These are phyloP conservation scores for Ogataea nakhonphanomensis DNA, from an alignment of 805 yeast species.

Conservation along the genomic window DNA sequence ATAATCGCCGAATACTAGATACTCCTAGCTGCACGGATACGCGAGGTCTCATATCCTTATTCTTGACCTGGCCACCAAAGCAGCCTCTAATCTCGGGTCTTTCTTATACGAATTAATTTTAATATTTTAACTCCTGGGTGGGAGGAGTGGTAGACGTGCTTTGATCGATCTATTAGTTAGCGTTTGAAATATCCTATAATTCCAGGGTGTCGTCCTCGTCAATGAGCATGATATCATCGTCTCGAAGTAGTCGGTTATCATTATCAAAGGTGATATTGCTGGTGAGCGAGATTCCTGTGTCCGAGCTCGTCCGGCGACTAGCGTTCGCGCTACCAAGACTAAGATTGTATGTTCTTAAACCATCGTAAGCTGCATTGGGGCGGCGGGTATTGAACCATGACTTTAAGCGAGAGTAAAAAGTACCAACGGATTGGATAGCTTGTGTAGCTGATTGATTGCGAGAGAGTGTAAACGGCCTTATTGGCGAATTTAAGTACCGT, in stretches of 20 bases:
- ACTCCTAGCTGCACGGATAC: too few relatives aligned
- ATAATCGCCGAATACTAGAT: slow-evolving; percentile 2
- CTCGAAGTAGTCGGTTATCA: slow-evolving; percentile 28
- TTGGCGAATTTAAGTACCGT: slow-evolving; percentile 10
- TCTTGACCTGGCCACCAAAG: neutral
- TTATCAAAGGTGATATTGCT: slow-evolving; percentile 27
- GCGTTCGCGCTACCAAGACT: slow-evolving; percentile 8
- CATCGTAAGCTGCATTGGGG: slow-evolving; percentile 13
- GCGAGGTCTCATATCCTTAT: neutral
- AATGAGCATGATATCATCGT: slow-evolving; percentile 28
- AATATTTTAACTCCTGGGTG: slow-evolving; percentile 3
- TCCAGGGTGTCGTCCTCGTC: slow-evolving; percentile 21
- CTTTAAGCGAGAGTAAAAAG: neutral
- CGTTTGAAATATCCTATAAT: neutral
- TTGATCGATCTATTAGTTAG: neutral
- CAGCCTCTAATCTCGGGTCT: slow-evolving; percentile 1
- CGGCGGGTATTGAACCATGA: slow-evolving; percentile 1
- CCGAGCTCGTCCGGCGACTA: slow-evolving; percentile 22
- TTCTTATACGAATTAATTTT: neutral
- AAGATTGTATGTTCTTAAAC: slow-evolving; percentile 25
- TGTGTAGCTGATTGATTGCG: neutral
- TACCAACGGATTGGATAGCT: slow-evolving; percentile 3
- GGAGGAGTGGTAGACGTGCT: slow-evolving; percentile 2
- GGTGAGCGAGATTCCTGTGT: slow-evolving; percentile 25
- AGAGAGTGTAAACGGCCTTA: slow-evolving; percentile 22